These are phyloP conservation scores for Apiospora marii DNA, from an alignment of 2,329 filamentous ascomycete species.

Conservation along the genomic window DNA sequence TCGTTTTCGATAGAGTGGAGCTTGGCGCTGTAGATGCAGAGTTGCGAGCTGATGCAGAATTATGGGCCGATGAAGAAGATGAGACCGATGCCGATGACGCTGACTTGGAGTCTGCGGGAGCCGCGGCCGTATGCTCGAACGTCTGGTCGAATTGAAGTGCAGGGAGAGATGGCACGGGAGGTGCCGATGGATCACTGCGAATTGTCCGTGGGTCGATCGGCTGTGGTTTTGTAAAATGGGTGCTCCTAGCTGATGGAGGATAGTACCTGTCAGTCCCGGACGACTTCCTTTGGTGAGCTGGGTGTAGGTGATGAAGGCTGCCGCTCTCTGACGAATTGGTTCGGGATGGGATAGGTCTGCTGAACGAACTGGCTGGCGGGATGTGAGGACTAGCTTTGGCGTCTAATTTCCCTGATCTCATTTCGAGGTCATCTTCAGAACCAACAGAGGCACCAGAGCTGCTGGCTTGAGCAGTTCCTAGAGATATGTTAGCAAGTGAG, in stretches of 20 bases:
- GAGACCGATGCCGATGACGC: constrained; percentile 20
- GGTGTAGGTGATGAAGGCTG: constrained; percentile 20
- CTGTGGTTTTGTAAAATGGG: constrained; percentile 1
- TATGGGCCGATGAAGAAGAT: neutral
- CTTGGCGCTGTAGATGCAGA: constrained; percentile 21
- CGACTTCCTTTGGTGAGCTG: constrained; percentile 13
- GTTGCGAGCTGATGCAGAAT: constrained; percentile 5
- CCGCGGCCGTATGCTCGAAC: neutral
- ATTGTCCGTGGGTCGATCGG: constrained; percentile 17
- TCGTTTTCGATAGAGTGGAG: constrained; percentile 3
- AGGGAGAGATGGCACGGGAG: constrained; percentile 7
- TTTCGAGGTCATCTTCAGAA: constrained; percentile 19
- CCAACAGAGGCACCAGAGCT: constrained; percentile 3
- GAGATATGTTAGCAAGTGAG: neutral
- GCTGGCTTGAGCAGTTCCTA: constrained; percentile 17
- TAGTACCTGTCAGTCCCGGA: constrained; percentile 12
- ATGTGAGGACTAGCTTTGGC: neutral
- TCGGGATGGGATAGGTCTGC: constrained; percentile 3
- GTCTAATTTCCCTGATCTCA: neutral
- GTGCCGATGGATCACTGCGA: neutral
- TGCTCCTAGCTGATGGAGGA: constrained; percentile 11
- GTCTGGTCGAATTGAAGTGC: neutral
- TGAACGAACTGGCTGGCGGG: neutral
- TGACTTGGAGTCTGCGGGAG: neutral
- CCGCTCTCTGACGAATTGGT: constrained; percentile 18